A percentile compares a stretch with the other conserved stretches of the same genome.
These are phyloP conservation scores for Ophiostoma tasmaniense DNA, from an alignment of 2,329 filamentous ascomycete genomes.

Conservation along the genomic window DNA sequence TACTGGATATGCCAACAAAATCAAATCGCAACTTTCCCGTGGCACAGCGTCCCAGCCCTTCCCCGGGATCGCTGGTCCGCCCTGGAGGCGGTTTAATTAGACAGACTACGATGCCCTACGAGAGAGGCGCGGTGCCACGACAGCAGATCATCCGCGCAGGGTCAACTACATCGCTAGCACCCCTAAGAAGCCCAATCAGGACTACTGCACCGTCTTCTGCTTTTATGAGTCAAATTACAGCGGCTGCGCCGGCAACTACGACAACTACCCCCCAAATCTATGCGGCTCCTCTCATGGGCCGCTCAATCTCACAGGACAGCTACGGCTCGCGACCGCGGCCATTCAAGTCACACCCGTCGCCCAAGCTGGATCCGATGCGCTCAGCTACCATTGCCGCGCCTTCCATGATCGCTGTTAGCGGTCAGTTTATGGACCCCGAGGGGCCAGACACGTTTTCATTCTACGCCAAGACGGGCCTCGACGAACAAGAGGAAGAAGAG, in stretches of 20 bases:
- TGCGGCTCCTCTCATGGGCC: slow-evolving; percentile 11
- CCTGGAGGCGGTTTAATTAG: slow-evolving; percentile 7
- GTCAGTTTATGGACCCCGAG: slow-evolving; percentile 16
- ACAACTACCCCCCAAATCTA: neutral
- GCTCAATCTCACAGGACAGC: slow-evolving; percentile 19
- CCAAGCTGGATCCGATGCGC: slow-evolving; percentile 2
- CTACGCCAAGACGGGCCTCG: slow-evolving; percentile 14
- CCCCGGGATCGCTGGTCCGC: neutral
- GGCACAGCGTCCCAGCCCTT: neutral
- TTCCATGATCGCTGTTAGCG: slow-evolving; percentile 14
- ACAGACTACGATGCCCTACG: slow-evolving; percentile 10
- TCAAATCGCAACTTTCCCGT: neutral
- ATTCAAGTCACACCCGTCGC: neutral
- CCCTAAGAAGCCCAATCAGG: neutral
- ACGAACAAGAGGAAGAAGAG: slow-evolving; percentile 1
- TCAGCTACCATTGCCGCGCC: slow-evolving; percentile 11
- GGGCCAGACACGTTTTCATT: slow-evolving; percentile 17
- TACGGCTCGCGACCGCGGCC: slow-evolving; percentile 8
- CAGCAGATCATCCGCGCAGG: neutral
- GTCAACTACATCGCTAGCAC: neutral
- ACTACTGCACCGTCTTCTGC: neutral
- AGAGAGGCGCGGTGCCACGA: neutral
- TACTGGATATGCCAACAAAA: slow-evolving; percentile 13
- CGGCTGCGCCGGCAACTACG: neutral
- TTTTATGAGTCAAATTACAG: neutral